phyloP scores from a whole-genome alignment of 2,329 filamentous ascomycete species.

The Biscogniauxia marginata region DNA sequence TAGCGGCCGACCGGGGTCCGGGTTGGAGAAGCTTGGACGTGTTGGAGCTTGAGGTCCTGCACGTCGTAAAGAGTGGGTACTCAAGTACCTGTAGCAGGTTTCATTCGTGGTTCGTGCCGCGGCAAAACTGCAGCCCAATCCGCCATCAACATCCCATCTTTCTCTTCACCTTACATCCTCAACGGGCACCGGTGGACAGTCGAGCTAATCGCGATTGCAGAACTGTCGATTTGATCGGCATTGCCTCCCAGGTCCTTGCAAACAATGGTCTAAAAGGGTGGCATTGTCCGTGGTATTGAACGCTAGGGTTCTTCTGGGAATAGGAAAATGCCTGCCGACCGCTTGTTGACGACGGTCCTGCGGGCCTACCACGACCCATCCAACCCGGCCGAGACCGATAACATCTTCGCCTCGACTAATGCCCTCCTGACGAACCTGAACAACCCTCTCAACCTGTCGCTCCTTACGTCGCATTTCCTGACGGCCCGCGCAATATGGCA shows the following conservation, averaged over 20 bases:
- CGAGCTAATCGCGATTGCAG: not conserved
- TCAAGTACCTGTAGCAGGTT: not conserved
- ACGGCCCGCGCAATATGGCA: conserved; percentile 71
- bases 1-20: too few relatives aligned
- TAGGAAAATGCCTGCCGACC: conserved; percentile 62
- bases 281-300: not conserved
- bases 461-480: conserved; percentile 71
- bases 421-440: conserved; percentile 67
- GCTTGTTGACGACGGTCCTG: conserved; percentile 65
- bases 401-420: conserved; percentile 64
- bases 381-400: conserved; percentile 49
- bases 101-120: not conserved
- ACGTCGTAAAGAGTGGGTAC: not conserved
- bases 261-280: not conserved
- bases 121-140: not conserved
- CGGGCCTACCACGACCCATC: conserved; percentile 56
- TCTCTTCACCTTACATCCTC: not conserved
- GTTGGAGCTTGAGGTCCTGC: not conserved
- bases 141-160: not conserved
- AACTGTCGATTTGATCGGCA: not conserved
- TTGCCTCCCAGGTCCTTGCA: not conserved
- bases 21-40: not conserved
- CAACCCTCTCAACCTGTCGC: conserved; percentile 72
- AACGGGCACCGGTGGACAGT: not conserved
- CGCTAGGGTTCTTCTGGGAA: not conserved